Evolutionary conservation across 169 alveolate species (phyloP).

Genomic region (Babesia caballi): DNA sequence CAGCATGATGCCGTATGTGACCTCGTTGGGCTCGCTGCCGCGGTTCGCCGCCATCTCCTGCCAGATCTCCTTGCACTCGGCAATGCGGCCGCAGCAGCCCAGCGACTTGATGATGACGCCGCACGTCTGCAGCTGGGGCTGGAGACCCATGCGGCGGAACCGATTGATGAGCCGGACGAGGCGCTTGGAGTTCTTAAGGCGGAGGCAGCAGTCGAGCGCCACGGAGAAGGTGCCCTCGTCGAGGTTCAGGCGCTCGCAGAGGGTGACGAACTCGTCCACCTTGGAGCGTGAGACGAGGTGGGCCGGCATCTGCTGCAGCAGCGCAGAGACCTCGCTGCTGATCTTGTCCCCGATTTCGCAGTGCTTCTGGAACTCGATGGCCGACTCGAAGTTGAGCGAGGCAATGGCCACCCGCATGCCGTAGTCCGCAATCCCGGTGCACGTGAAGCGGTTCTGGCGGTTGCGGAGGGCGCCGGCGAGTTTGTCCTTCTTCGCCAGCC

Average conservation of each 20-base stretch:
- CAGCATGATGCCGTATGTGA: conserved; percentile 87
- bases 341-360: conserved; percentile 10
- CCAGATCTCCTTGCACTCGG: conserved; percentile 47
- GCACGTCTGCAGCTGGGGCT: conserved; percentile 62
- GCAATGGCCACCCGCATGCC: conserved; percentile 41
- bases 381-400: conserved; percentile 25
- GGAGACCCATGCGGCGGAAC: conserved; percentile 57
- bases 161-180: conserved; percentile 34
- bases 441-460: neutral
- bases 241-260: conserved; percentile 51
- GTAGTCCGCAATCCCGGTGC: conserved; percentile 2
- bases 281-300: conserved; percentile 33
- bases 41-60: conserved; percentile 13
- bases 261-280: conserved; percentile 49
- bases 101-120: conserved; percentile 63
- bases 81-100: conserved; percentile 48
- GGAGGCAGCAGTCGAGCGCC: conserved; percentile 62
- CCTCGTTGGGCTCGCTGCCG: conserved; percentile 80
- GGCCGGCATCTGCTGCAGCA: conserved; percentile 32
- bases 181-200: conserved; percentile 50
- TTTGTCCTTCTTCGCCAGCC: conserved; percentile 10
- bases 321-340: conserved; percentile 38
- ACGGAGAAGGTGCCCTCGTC: conserved; percentile 38
- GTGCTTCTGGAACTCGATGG: conserved; percentile 27
- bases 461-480: neutral